Evolutionary conservation across 2,329 filamentous ascomycete genomes (phyloP).

Genomic region (Alternaria ventricosa): DNA sequence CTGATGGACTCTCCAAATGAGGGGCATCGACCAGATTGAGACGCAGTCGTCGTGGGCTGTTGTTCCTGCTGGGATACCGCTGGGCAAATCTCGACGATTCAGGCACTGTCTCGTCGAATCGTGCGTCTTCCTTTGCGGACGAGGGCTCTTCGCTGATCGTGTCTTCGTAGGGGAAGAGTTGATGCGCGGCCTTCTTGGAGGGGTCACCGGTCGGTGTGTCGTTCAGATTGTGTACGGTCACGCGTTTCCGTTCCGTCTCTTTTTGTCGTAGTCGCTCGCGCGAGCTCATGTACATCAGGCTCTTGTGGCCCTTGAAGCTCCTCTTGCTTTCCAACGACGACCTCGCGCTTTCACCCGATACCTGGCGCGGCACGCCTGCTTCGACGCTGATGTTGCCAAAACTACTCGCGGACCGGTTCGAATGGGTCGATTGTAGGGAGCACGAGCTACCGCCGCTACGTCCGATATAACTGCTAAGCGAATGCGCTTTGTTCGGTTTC

Average conservation of each 20-base stretch:
- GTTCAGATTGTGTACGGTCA: slow-evolving; percentile 53
- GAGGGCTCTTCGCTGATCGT: slow-evolving; percentile 47
- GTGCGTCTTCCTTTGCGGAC: slow-evolving; percentile 17
- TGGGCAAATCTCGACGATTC: slow-evolving; percentile 39
- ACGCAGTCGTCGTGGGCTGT: slow-evolving; percentile 40
- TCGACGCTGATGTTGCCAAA: slow-evolving; percentile 53
- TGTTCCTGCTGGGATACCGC: slow-evolving; percentile 40
- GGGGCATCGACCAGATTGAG: slow-evolving; percentile 32
- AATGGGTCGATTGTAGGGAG: slow-evolving; percentile 46
- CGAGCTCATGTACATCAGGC: slow-evolving; percentile 76
- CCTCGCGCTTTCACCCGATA: slow-evolving; percentile 38
- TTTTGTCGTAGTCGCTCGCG: slow-evolving; percentile 70
- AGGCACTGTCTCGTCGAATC: slow-evolving; percentile 13
- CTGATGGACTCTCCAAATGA: slow-evolving; percentile 33
- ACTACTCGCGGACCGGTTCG: slow-evolving; percentile 44
- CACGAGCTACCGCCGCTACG: slow-evolving; percentile 41
- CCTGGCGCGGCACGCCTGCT: slow-evolving; percentile 33
- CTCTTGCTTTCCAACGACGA: slow-evolving; percentile 46
- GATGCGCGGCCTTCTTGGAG: slow-evolving; percentile 27
- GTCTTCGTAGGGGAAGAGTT: slow-evolving; percentile 43
- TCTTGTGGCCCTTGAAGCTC: slow-evolving; percentile 54
- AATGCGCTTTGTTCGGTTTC: slow-evolving; percentile 48
- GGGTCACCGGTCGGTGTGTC: slow-evolving; percentile 41
- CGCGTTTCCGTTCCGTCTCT: slow-evolving; percentile 67
- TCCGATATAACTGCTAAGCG: slow-evolving; percentile 67